Percentiles rank a stretch among this genome's conserved stretches.
Conservation (phyloP, 225 moss, liverwort and hornwort genomes). For the Rhytidiadelphus loreus region DNA sequence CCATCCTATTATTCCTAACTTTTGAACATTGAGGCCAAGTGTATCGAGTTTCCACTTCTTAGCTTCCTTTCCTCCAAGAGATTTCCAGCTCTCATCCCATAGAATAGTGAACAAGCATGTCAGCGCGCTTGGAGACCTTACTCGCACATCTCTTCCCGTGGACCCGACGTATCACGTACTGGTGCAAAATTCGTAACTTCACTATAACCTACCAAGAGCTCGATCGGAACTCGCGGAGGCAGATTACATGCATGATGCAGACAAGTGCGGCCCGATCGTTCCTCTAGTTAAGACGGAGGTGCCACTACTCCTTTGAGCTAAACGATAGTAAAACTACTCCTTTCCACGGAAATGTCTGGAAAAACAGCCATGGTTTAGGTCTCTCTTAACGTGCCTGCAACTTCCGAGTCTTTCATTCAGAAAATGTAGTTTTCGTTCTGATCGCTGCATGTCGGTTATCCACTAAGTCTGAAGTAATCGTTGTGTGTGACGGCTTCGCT, state of each 20-base stretch:
- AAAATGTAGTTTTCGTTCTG: neutral
- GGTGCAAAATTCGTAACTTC: neutral
- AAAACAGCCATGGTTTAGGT: conserved; percentile 8
- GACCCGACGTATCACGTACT: neutral
- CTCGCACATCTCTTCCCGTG: neutral
- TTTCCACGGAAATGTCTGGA: neutral
- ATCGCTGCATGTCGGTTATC: neutral
- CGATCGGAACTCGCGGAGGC: neutral
- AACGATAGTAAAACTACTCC: neutral
- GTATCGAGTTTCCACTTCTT: neutral
- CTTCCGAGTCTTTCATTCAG: neutral
- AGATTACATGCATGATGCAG: neutral
- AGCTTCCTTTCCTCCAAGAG: neutral
- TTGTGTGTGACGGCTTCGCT: neutral
- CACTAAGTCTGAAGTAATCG: neutral
- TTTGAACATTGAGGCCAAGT: neutral
- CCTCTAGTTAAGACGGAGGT: neutral
- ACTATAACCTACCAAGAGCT: neutral
- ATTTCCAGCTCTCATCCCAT: neutral
- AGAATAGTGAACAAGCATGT: neutral
- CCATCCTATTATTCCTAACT: neutral
- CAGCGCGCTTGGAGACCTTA: neutral
- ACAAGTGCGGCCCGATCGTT: neutral
- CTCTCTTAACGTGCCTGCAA: neutral
- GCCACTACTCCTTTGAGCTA: neutral